phyloP scores from a whole-genome alignment of 2,329 filamentous ascomycete genomes.

The Atkinsonella hypoxylon region DNA sequence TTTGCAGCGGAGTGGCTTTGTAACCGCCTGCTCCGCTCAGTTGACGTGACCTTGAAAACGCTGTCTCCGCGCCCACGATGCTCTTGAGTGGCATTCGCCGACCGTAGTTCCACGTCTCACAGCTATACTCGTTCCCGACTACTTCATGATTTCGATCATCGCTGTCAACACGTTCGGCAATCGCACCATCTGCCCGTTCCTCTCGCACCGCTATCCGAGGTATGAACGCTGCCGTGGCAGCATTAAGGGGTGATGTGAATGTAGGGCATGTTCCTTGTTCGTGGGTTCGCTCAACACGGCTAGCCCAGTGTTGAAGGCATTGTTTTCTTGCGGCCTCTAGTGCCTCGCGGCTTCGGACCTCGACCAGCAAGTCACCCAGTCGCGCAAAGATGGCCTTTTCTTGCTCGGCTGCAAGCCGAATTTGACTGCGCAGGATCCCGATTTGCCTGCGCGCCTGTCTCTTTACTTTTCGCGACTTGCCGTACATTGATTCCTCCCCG shows the following conservation, averaged over 20 bases:
- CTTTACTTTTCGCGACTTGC: constrained; percentile 14
- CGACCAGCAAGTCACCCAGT: constrained; percentile 36
- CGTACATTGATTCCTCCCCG: constrained; percentile 21
- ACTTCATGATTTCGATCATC: background rate
- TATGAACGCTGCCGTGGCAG: constrained; percentile 20
- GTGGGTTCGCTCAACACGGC: background rate
- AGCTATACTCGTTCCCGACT: background rate
- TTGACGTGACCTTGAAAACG: background rate
- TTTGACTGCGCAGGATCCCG: constrained; percentile 27
- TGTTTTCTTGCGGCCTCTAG: constrained; percentile 22
- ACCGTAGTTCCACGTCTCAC: background rate
- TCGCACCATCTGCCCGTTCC: background rate
- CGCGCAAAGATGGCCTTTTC: constrained; percentile 32
- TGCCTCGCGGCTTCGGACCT: constrained; percentile 33
- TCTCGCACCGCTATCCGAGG: constrained; percentile 9
- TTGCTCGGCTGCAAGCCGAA: constrained; percentile 33
- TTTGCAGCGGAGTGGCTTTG: background rate
- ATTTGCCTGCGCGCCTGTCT: constrained; percentile 29
- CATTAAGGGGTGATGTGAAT: constrained; percentile 14
- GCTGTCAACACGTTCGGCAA: background rate
- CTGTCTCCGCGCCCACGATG: background rate
- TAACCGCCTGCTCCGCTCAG: background rate
- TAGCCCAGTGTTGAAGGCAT: background rate
- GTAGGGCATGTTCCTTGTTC: too few relatives aligned
- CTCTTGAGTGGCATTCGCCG: background rate